Conservation (phyloP, 495 filamentous ascomycete species). For the Xylaria curta region DNA sequence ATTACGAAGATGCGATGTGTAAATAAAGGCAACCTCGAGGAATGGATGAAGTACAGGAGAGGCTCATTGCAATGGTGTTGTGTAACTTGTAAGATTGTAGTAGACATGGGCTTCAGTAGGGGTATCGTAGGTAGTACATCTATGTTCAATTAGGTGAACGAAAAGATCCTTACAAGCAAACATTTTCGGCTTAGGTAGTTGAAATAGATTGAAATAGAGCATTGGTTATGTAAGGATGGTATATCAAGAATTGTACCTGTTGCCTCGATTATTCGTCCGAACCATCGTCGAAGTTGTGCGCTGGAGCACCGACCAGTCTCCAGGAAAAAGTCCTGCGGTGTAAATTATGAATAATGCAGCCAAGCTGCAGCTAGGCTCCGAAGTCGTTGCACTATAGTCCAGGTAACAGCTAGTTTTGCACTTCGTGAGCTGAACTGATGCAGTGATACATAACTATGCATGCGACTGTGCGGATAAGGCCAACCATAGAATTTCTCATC, state of each 20-base stretch:
- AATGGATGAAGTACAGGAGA: neutral
- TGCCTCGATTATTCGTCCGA: neutral
- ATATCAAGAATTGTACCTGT: neutral
- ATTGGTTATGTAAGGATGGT: neutral
- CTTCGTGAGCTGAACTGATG: neutral
- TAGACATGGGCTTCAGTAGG: neutral
- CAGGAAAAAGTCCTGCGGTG: too few relatives aligned
- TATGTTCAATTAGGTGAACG: neutral
- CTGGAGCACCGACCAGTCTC: neutral
- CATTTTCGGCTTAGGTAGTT: neutral
- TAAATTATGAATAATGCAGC: conserved; percentile 5
- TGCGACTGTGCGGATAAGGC: neutral
- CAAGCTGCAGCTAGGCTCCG: neutral
- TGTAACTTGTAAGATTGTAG: neutral
- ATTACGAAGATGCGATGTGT: neutral
- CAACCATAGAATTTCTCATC: neutral
- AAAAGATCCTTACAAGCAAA: neutral
- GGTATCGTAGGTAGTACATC: neutral
- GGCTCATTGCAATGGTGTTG: neutral
- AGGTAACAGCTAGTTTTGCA: neutral
- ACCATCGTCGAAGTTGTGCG: neutral
- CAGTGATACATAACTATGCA: neutral
- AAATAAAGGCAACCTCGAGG: neutral
- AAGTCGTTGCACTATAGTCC: neutral
- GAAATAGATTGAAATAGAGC: neutral